phyloP scores from a whole-genome alignment of 352 stramenopile genomes.

The Elongisporangium undulatum region DNA sequence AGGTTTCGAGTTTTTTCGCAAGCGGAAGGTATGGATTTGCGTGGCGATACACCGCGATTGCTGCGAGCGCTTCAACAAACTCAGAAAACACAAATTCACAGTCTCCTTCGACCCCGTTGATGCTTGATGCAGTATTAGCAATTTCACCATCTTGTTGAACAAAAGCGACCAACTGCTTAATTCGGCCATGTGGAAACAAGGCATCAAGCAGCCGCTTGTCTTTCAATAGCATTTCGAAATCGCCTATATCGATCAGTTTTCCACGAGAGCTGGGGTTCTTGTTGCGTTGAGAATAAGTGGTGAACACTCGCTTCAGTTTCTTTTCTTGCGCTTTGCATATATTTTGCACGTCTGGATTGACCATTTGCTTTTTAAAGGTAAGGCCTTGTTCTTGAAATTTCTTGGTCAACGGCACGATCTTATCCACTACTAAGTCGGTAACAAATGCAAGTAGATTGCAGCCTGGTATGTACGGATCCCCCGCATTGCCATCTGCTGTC shows the following conservation, averaged over 20 bases:
- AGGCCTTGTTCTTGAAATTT: constrained; percentile 78
- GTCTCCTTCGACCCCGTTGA: constrained; percentile 50
- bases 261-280: constrained; percentile 64
- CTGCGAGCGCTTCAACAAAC: constrained; percentile 68
- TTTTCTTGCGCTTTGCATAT: constrained; percentile 76
- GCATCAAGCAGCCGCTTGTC: constrained; percentile 64
- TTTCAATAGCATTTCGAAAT: constrained; percentile 74
- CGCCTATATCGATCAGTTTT: constrained; percentile 65
- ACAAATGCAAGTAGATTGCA: constrained; percentile 34
- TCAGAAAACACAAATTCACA: constrained; percentile 79
- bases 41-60: constrained; percentile 71
- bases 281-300: constrained; percentile 65
- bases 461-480: not conserved
- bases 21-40: constrained; percentile 75
- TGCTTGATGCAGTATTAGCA: constrained; percentile 21
- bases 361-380: constrained; percentile 85
- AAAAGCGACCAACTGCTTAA: constrained; percentile 76
- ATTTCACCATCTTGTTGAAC: constrained; percentile 75
- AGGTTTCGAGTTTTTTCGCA: constrained; percentile 69
- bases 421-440: constrained; percentile 56
- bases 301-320: constrained; percentile 73
- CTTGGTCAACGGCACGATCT: constrained; percentile 62
- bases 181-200: constrained; percentile 61
- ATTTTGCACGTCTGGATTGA: constrained; percentile 68
- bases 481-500: constrained; percentile 12